Percentiles rank a stretch among this genome's conserved stretches.
Evolutionary conservation across 2,329 filamentous ascomycete species (phyloP).

Genomic region (Rachicladosporium sp.): DNA sequence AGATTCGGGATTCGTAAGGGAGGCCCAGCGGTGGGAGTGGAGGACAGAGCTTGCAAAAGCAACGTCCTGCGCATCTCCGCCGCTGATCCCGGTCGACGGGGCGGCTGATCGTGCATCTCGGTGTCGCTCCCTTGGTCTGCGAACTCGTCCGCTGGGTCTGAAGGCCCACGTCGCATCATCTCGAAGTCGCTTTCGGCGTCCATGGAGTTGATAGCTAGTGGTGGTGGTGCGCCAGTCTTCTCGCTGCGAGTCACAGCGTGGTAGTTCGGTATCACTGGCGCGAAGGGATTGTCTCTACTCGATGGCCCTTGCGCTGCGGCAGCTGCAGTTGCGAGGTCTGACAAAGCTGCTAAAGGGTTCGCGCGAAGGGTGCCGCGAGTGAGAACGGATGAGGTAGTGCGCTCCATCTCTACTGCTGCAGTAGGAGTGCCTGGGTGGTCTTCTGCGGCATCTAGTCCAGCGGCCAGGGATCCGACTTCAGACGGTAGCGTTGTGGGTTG

Average conservation of each 20-base stretch:
- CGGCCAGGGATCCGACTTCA: constrained; percentile 20
- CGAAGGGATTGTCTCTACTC: constrained; percentile 28
- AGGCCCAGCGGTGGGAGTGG: constrained; percentile 13
- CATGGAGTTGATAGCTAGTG: constrained; percentile 28
- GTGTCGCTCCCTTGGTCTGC: constrained; percentile 9
- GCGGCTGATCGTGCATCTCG: constrained; percentile 5
- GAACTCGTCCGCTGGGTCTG: constrained; percentile 7
- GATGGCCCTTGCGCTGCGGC: constrained; percentile 22
- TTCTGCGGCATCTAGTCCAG: constrained; percentile 14
- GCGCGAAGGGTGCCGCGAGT: constrained; percentile 34
- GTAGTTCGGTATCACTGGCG: constrained; percentile 33
- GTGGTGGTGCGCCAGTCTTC: constrained; percentile 34
- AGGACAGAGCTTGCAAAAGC: constrained; percentile 23
- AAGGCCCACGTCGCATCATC: constrained; percentile 29
- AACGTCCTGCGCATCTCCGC: constrained; percentile 18
- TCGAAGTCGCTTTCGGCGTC: constrained; percentile 39
- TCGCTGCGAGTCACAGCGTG: constrained; percentile 35
- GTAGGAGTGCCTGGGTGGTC: constrained; percentile 14
- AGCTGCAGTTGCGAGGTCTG: constrained; percentile 39
- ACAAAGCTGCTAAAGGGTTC: constrained; percentile 40
- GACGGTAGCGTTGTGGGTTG: too few relatives aligned
- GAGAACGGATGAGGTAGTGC: constrained; percentile 46
- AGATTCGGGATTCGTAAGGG: constrained; percentile 24
- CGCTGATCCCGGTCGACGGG: constrained; percentile 5
- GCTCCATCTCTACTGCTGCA: constrained; percentile 43